Base-by-base conservation (phyloP, 495 filamentous ascomycete species). In the Hyaloscypha hepaticicola region DNA sequence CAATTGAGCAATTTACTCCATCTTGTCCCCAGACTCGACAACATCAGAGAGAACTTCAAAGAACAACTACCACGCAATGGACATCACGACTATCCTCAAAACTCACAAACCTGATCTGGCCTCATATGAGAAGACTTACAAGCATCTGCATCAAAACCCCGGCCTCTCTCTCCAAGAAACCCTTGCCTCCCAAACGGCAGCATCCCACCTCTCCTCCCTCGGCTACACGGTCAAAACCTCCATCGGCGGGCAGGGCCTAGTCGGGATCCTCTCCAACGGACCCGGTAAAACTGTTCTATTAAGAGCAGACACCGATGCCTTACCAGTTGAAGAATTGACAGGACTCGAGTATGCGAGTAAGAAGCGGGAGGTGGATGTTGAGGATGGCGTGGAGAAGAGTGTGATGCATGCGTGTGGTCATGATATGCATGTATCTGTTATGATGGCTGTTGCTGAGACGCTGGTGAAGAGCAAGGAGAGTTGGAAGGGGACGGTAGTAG, bases 381-480 rank as follows among this genome's bases (percentile, higher is more conserved):
- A 67, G 28, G 73, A 82, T 24, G 85, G 85, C 3, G 60, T 69
- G 0, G 72, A 75, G 51, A 77, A 77, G 50, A 82, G 83, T 0
- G 84, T 87, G 1, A 88, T 88, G 86, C 87, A 89, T 71, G 85
- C 87, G 31, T 88, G 86, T 72, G 87, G 87, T 0, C 87, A 90
- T 63, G 87, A 90, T 66, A 81, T 84, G 66, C 86, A 90, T 69
- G 77, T 87, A 12, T 73, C 81, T 0, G 70, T 68, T 19, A 72
- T 88, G 16, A 73, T 88, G 49, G 85, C 78, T 2, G 77, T 79
- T 2, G 79, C 85, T 0, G 69, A 74, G 34, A 72, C 82, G 0
- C 71, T 89, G 19, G 60, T 72, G 26, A 55, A 66, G 7, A 76
- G 79, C 1, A 75, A 73, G 12, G 66, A 75, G 0, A 16, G 74